A percentile compares a stretch with the other conserved stretches of the same genome.
Conservation (phyloP, 306 rosid species). For the Citrullus mucosospermus region DNA sequence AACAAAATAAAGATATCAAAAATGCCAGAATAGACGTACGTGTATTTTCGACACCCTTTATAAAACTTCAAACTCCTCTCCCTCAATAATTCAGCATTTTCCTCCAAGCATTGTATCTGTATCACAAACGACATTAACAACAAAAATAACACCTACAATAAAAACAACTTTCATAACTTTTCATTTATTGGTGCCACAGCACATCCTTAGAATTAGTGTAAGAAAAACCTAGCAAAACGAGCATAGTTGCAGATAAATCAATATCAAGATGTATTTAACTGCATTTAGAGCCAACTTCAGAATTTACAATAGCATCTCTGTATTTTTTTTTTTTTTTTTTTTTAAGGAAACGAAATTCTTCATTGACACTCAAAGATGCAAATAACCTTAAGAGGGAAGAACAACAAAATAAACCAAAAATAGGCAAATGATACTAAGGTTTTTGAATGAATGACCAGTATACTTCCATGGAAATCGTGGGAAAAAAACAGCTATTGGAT, state of each 20-base stretch:
- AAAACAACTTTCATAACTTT: background rate
- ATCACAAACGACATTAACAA: constrained; percentile 20
- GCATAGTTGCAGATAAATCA: background rate
- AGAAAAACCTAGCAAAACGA: background rate
- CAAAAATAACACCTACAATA: background rate
- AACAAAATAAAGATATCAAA: background rate
- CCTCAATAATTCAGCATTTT: constrained; percentile 86
- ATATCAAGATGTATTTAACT: background rate
- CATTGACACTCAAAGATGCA: too few relatives aligned
- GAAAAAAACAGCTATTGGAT: too few relatives aligned
- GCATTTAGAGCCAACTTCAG: background rate
- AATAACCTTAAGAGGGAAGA: too few relatives aligned
- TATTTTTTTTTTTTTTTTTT: too few relatives aligned
- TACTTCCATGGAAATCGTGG: too few relatives aligned
- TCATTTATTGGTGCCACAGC: background rate
- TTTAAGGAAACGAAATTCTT: too few relatives aligned
- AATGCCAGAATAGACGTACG: constrained; percentile 41
- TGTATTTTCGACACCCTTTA: constrained; percentile 98
- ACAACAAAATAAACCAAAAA: too few relatives aligned
- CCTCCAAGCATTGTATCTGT: constrained; percentile 98
- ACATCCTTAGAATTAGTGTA: background rate
- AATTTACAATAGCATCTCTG: background rate
- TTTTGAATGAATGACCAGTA: too few relatives aligned
- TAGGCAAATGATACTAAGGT: too few relatives aligned
- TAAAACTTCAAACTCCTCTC: constrained; percentile 86